Evolutionary conservation across 768 basidiomycete genomes (phyloP).

Genomic region (Tubosaeta sp.): DNA sequence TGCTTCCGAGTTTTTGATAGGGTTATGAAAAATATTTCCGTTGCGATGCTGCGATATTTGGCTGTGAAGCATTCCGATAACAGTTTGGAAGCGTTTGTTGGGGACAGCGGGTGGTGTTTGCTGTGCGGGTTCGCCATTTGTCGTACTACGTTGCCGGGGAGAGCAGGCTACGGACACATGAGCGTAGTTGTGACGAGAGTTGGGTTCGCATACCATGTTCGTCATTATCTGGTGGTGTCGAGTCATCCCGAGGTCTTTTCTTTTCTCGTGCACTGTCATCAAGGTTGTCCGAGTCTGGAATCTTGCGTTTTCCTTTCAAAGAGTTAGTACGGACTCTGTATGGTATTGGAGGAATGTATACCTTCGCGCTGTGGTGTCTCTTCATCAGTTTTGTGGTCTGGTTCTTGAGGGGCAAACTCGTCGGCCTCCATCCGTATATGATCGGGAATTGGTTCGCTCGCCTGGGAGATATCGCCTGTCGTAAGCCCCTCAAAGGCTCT

Average conservation of each 20-base stretch:
- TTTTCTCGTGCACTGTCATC: slow-evolving; percentile 26
- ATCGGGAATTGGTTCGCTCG: background rate
- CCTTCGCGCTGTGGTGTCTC: slow-evolving; percentile 23
- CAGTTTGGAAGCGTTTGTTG: slow-evolving; percentile 72
- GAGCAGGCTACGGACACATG: slow-evolving; percentile 9
- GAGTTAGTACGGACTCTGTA: background rate
- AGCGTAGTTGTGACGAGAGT: background rate
- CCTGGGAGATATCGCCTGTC: slow-evolving; percentile 5
- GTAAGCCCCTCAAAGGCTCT: slow-evolving; percentile 11
- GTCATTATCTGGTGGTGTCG: slow-evolving; percentile 21
- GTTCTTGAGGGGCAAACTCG: slow-evolving; percentile 11
- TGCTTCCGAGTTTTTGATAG: slow-evolving; percentile 84
- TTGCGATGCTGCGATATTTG: slow-evolving; percentile 83
- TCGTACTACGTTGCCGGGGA: slow-evolving; percentile 17
- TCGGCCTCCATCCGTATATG: slow-evolving; percentile 10
- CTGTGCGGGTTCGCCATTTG: slow-evolving; percentile 16
- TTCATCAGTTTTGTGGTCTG: slow-evolving; percentile 3
- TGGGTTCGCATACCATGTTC: slow-evolving; percentile 40
- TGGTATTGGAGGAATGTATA: background rate
- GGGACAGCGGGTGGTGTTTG: slow-evolving; percentile 29
- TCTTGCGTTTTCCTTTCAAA: slow-evolving; percentile 25
- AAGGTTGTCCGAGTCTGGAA: slow-evolving; percentile 16
- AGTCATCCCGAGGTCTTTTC: slow-evolving; percentile 26
- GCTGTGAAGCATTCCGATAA: slow-evolving; percentile 76
- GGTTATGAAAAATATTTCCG: slow-evolving; percentile 87